phyloP scores from a whole-genome alignment of 1,284 basidiomycete genomes.

The Lentinula novae-zelandiae region DNA sequence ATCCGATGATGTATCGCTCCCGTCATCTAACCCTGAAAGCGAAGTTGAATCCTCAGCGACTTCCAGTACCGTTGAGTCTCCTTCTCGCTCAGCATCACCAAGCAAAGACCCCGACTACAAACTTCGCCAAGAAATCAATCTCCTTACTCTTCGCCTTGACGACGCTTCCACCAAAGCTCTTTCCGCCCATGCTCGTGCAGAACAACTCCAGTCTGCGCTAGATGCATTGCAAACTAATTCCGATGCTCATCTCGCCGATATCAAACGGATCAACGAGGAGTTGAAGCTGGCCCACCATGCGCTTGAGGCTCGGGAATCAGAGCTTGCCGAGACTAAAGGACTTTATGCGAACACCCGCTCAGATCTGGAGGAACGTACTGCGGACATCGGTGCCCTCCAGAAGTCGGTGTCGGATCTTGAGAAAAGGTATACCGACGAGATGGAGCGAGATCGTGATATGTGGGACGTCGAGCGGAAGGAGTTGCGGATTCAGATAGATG shows the following conservation, averaged over 20 bases:
- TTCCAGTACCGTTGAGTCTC: not conserved
- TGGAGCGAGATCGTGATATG: not conserved
- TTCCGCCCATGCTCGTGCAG: constrained; percentile 1
- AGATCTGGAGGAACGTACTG: not conserved
- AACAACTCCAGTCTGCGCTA: not conserved
- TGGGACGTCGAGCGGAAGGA: constrained; percentile 50
- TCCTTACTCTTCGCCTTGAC: constrained; percentile 5
- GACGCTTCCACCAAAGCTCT: constrained; percentile 4
- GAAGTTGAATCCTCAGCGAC: not conserved
- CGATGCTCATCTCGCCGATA: not conserved
- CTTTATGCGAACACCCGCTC: not conserved
- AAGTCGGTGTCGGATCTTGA: not conserved
- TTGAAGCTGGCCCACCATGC: not conserved
- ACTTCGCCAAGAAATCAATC: not conserved
- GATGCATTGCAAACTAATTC: not conserved
- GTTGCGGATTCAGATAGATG: constrained; percentile 49
- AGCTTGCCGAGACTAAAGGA: constrained; percentile 30
- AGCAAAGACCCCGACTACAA: constrained; percentile 1
- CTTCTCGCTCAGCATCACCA: not conserved
- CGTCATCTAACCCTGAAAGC: not conserved
- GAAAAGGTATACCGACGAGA: not conserved
- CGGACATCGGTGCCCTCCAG: not conserved
- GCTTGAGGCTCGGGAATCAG: constrained; percentile 40
- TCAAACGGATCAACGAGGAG: not conserved
- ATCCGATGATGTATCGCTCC: not conserved